Base-by-base conservation (phyloP, 768 basidiomycete genomes). In the Coprinopsis marcescibilis region DNA sequence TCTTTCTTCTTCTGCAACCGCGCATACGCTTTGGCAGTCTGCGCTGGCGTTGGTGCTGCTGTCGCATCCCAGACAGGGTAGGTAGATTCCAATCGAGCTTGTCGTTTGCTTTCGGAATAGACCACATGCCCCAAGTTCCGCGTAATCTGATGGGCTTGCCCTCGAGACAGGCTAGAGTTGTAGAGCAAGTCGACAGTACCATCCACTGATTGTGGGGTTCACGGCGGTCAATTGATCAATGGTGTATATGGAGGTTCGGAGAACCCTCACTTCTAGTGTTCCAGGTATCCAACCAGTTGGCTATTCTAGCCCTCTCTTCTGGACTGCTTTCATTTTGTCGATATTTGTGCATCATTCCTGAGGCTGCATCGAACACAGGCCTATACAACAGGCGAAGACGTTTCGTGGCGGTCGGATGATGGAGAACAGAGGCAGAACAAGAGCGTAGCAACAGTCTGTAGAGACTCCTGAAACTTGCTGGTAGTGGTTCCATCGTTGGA, bases 81-180 rank as follows among this genome's bases (percentile, higher is more conserved):
- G n/a, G 19, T 24, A 25, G 25, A 13, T 29, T 55, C 52, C 3
- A 25, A 45, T 8, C 45, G n/a, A 42, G 36, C 40, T 19, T 55
- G 39, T 7, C 23, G 43, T 8, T 27, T 38, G 20, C 62, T 70
- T 61, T 70, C 61, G 29, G 55, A 53, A 44, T 57, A 66, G 24
- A 67, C 53, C 41, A 78, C 52, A 17, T 68, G 58, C 8, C 63
- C 61, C 11, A 84, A 61, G 54, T 86, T 85, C 14, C 73, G 73
- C 4, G 81, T 79, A 4, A 80, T 54, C 47, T 65, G 65, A 57
- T 85, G 81, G 10, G 84, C 61, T 12, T 84, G 62, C 12, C 86
- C 86, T 21, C 83, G 76, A 26, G 77, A 74, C 48, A 69, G 67
- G 3, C 77, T 74, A n/a, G 86, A 81, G 21, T 70, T 76, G 61